These are phyloP conservation scores for Zasmidium cellare DNA, from an alignment of 2,329 filamentous ascomycete species.

Conservation along the genomic window DNA sequence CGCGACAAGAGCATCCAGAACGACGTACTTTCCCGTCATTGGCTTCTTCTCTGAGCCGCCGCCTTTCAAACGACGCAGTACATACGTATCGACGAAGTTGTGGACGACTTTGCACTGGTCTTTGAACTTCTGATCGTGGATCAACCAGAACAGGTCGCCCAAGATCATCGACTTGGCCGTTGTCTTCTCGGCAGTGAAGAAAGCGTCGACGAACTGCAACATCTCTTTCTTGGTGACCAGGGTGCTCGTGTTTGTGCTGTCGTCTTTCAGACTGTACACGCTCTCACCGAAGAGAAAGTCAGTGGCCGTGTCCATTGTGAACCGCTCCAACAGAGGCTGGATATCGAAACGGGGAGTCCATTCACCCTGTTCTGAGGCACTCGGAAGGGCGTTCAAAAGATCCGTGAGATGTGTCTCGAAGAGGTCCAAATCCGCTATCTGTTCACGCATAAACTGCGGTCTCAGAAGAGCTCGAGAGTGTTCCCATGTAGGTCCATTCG, in stretches of 20 bases:
- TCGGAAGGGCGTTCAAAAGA: background rate
- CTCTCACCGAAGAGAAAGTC: conserved; percentile 4
- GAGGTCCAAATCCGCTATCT: background rate
- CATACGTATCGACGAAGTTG: conserved; percentile 1
- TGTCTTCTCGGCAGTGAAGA: background rate
- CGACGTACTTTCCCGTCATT: background rate
- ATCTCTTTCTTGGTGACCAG: background rate
- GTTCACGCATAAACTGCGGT: background rate
- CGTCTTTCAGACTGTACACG: background rate
- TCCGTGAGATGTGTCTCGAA: background rate
- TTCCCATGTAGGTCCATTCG: background rate
- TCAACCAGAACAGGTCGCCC: conserved; percentile 1
- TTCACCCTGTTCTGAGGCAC: background rate
- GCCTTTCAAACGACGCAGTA: background rate
- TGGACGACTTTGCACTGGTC: conserved; percentile 3
- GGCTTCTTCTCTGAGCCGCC: background rate
- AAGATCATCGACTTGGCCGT: conserved; percentile 2
- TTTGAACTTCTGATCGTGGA: conserved; percentile 2
- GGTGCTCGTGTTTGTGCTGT: background rate
- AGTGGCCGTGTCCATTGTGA: conserved; percentile 22
- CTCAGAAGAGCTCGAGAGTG: background rate
- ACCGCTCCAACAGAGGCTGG: background rate
- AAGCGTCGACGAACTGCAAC: background rate
- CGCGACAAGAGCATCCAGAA: conserved; percentile 2
- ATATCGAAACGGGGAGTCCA: background rate